Evolutionary conservation across 805 yeast genomes (phyloP), one percentile per base, ranked within the genome.

Genomic region (Yamadazyma kitorensis): DNA sequence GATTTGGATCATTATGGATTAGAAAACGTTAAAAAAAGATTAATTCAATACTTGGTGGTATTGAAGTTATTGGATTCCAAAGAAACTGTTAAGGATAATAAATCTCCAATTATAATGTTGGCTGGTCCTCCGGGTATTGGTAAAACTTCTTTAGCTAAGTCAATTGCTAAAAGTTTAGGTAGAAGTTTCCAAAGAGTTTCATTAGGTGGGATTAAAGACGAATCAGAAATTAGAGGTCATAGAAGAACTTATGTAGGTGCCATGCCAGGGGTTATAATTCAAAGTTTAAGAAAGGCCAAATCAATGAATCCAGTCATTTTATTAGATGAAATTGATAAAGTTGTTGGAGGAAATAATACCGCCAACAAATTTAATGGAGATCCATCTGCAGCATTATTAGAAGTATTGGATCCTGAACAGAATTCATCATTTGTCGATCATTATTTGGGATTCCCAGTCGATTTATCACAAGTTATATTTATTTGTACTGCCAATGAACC

Each of bases 51-150:
- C 53, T 63, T 87, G 19, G 87, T 93, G 4, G 88, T 87, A 5
- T 59, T 86, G 43, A 82, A 83, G 41, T 67, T 88, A 26, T 51
- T 67, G 41, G 71, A 68, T 2, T 50, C 58, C 12, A 63, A 61
- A 40, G 70, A 65, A 27, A 55, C 61, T 2, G 45, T 49, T 3
- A 17, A 39, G 6, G 50, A 57, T 12, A 65, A 65, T 42, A 70
- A 65, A 49, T 75, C 94, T 1, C 96, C 96, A 5, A 86, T 87
- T 27, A 57, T 87, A 26, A 67, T 87, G 57, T 70, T 87, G 37
- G 86, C 86, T 5, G 96, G 96, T 0, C 96, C 96, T 8, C 96
- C 96, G 0, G 96, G 96, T 23, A 93, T 86, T 10, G 96, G 96
- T 18, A 87, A 87, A 55, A 87, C 96, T 0, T 82, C 93, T 1